Percentiles rank a stretch among this genome's conserved stretches.
phyloP scores from a whole-genome alignment of 116 monocot genomes.

The Dioscorea cayenensis region DNA sequence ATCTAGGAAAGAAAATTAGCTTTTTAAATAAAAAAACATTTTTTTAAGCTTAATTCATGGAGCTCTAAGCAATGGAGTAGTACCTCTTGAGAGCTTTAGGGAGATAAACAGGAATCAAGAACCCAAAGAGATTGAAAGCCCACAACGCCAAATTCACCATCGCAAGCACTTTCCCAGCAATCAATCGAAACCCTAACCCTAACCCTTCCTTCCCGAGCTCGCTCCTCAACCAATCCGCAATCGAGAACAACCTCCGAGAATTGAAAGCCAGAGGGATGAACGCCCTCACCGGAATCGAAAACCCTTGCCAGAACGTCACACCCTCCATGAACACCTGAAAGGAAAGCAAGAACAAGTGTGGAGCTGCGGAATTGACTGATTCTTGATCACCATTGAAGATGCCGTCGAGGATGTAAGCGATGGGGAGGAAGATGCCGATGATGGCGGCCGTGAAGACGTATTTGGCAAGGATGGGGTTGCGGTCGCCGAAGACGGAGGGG shows the following conservation, averaged over 20 bases:
- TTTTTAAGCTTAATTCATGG: too few species aligned
- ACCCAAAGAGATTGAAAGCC: constrained; percentile 63
- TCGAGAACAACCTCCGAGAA: constrained; percentile 48
- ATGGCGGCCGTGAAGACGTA: constrained; percentile 42
- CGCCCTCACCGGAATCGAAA: constrained; percentile 66
- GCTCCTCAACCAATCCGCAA: constrained; percentile 47
- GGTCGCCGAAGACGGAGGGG: constrained; percentile 33
- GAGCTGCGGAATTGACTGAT: constrained; percentile 41
- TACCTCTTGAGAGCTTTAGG: constrained; percentile 31
- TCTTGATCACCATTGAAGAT: constrained; percentile 43
- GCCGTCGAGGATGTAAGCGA: constrained; percentile 55
- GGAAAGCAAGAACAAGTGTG: constrained; percentile 78
- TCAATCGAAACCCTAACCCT: constrained; percentile 11
- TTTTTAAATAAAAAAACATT: too few species aligned
- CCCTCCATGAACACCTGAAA: constrained; percentile 82
- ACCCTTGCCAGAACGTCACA: constrained; percentile 29
- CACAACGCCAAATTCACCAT: constrained; percentile 47
- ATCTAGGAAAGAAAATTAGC: too few species aligned
- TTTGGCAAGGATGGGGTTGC: constrained; percentile 19
- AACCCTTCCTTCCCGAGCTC: constrained; percentile 31
- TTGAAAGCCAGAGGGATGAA: constrained; percentile 74
- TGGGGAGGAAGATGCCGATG: constrained; percentile 59
- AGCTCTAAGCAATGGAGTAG: constrained; percentile 1
- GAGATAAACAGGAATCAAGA: constrained; percentile 48
- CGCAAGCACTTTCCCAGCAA: constrained; percentile 39